phyloP scores from a whole-genome alignment of 2,329 filamentous ascomycete species.

The Ophiostoma perfectum region DNA sequence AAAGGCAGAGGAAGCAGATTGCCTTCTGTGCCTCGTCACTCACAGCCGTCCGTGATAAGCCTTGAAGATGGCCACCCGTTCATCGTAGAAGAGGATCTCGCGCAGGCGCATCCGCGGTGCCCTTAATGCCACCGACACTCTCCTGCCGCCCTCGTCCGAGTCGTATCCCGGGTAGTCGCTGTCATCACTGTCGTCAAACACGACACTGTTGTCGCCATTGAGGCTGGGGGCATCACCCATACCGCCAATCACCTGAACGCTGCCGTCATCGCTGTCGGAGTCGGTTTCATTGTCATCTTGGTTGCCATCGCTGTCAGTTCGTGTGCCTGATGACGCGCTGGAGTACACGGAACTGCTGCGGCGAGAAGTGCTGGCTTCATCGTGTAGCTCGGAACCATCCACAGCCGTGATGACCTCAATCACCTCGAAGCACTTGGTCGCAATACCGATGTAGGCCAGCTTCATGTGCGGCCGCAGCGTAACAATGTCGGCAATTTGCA shows the following conservation, averaged over 20 bases:
- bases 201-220: background rate
- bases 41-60: slow-evolving; percentile 56
- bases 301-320: background rate
- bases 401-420: slow-evolving; percentile 52
- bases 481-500: slow-evolving; percentile 73
- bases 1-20: background rate
- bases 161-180: background rate
- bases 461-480: slow-evolving; percentile 69
- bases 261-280: background rate
- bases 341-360: background rate
- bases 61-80: slow-evolving; percentile 75
- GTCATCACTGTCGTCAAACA: background rate
- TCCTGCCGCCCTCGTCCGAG: background rate
- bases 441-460: slow-evolving; percentile 71
- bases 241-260: too few species aligned
- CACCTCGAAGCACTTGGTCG: slow-evolving; percentile 76
- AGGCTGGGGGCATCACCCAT: too few species aligned
- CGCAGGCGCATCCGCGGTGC: slow-evolving; percentile 42
- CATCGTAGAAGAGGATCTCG: slow-evolving; percentile 80
- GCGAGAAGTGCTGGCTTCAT: background rate
- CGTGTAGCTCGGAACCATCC: slow-evolving; percentile 26
- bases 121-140: background rate
- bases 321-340: background rate
- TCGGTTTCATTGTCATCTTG: background rate
- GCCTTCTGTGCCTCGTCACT: background rate